Conservation (phyloP, 495 filamentous ascomycete species). For the Aspergillus baeticus region DNA sequence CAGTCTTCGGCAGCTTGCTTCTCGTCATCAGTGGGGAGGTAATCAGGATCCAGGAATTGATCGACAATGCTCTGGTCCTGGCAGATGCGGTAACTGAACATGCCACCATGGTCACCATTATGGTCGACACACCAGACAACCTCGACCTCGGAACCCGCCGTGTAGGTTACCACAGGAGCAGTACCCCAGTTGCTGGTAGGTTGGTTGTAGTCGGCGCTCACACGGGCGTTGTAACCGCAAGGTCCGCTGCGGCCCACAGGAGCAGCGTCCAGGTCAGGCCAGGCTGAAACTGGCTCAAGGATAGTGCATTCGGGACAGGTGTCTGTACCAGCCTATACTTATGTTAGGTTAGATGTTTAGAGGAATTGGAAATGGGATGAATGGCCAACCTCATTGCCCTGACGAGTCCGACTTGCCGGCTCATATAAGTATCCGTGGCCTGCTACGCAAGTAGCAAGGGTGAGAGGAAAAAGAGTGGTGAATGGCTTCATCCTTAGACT, state of each 20-base stretch:
- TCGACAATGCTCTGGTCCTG: constrained; percentile 51
- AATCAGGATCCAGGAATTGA: constrained; percentile 47
- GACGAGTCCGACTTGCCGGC: constrained; percentile 46
- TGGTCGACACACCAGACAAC: constrained; percentile 59
- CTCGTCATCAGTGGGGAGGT: constrained; percentile 50
- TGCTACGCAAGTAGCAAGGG: neutral
- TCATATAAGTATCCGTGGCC: constrained; percentile 47
- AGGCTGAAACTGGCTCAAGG: constrained; percentile 52
- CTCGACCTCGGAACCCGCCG: constrained; percentile 41
- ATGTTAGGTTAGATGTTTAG: neutral
- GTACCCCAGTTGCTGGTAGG: constrained; percentile 46
- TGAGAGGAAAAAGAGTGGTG: neutral
- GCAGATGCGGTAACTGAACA: constrained; percentile 59
- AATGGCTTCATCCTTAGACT: neutral
- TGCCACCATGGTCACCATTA: constrained; percentile 60
- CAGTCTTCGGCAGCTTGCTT: constrained; percentile 57
- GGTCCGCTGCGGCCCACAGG: constrained; percentile 51
- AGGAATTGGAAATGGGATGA: neutral
- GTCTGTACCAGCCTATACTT: constrained; percentile 46
- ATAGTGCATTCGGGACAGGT: constrained; percentile 58
- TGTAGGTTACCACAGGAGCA: constrained; percentile 43
- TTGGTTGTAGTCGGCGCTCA: constrained; percentile 55
- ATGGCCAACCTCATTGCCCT: constrained; percentile 41
- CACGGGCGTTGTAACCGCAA: constrained; percentile 57
- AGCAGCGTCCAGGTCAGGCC: constrained; percentile 48